Evolutionary conservation across 1,284 basidiomycete genomes (phyloP), one percentile per base, ranked within the genome.

Genomic region (Stygiomarasmius scandens): DNA sequence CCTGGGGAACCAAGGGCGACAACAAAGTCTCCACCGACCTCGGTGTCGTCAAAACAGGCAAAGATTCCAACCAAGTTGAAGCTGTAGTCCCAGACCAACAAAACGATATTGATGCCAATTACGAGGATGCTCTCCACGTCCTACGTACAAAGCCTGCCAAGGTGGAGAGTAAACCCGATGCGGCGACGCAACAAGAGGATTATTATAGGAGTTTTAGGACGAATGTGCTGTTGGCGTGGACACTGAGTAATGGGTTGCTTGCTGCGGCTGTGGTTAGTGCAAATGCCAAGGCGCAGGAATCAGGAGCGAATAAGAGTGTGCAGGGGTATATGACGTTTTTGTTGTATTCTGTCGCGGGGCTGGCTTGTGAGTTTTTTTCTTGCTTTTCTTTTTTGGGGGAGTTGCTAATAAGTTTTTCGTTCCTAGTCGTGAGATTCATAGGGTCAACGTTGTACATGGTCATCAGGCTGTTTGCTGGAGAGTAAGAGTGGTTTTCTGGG

Each of bases 1-100:
- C 90, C 1, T 95, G 93, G 93, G 93, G 92, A 38, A 95, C 93
- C 1, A 95, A 96, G 70, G 93, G 92, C 22, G 93, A 95, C 72
- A 93, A 94, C 75, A 93, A 88, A 67, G 82, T 90, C 34, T 82
- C 78, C 52, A 90, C 89, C n/a, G 92, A 94, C 65, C 82, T 96
- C 2, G 93, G 93, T 52, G 87, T 89, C 1, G 91, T 95, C 60
- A 78, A 81, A 58, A 77, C 80, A 29, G 57, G 49, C 12, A 55
- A 52, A 45, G 58, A 48, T 24, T 49, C 38, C 50, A 85, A 87
- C 86, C 58, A 86, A 91, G 64, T 93, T 95, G 92, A 94, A 59
- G 89, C 93, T 12, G 80, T 81, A 5, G 82, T 96, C 0, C 92
- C 93, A 1, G 87, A 89, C 0, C 87, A 88, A 55, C 87, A 93